A percentile compares a stretch with the other conserved stretches of the same genome.
Evolutionary conservation across 148 eudicot genomes (phyloP).

Genomic region (Fallopia convolvulus): DNA sequence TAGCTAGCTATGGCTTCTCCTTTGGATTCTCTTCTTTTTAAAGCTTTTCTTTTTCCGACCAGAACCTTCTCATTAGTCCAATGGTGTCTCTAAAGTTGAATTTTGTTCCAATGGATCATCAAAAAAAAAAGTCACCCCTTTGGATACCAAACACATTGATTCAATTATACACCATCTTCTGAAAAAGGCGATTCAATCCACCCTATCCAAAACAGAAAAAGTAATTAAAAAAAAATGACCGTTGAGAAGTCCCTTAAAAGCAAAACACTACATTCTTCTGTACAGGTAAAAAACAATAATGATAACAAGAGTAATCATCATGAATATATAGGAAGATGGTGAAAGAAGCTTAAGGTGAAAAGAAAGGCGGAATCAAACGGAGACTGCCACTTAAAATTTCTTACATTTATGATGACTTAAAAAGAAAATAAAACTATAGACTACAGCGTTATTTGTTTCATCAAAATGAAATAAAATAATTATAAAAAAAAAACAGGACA

Average conservation of each 20-base stretch:
- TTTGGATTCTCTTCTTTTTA: conserved; percentile 15
- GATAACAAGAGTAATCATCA: not conserved
- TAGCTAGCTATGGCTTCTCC: not conserved
- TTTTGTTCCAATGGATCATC: conserved; percentile 11
- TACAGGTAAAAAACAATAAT: not conserved
- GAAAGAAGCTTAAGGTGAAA: not conserved
- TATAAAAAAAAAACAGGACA: conserved; percentile 8
- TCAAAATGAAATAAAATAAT: not conserved
- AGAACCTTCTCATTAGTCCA: conserved; percentile 19
- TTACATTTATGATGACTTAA: not conserved
- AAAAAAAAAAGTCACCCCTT: conserved; percentile 1
- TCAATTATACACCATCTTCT: conserved; percentile 4
- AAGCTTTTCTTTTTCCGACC: conserved; percentile 3
- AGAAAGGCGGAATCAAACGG: not conserved
- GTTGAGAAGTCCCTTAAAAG: not conserved
- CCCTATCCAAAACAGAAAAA: not conserved
- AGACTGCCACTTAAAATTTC: not conserved
- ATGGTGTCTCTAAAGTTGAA: conserved; percentile 3
- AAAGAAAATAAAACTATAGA: not conserved
- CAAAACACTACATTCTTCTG: not conserved
- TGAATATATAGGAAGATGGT: not conserved
- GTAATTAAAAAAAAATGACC: not conserved
- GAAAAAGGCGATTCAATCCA: not conserved
- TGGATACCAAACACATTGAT: conserved; percentile 9
- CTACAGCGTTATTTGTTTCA: not conserved